Percentiles rank a stretch among this genome's conserved stretches.
These are phyloP conservation scores for Acacia crassicarpa DNA, from an alignment of 306 rosid genomes.

Conservation along the genomic window DNA sequence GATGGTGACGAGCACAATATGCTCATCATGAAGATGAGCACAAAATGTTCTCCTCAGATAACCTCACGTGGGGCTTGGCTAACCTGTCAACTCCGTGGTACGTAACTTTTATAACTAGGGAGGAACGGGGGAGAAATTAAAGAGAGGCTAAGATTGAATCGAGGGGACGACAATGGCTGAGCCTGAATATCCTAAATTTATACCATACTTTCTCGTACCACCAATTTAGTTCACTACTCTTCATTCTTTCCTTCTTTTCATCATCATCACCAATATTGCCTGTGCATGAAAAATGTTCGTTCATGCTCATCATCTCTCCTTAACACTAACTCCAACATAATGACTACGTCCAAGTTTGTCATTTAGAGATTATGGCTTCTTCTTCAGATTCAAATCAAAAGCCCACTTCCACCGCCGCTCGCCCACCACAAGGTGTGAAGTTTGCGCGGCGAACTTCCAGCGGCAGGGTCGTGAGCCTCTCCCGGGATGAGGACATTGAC, in stretches of 20 bases:
- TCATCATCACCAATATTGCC: background rate
- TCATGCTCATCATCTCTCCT: background rate
- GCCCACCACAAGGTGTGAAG: slow-evolving; percentile 53
- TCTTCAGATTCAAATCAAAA: slow-evolving; percentile 54
- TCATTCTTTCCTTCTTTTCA: background rate
- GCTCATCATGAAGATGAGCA: too few relatives aligned
- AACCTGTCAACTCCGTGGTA: background rate
- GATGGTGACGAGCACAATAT: too few relatives aligned
- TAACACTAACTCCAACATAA: background rate
- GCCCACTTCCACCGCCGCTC: slow-evolving; percentile 15
- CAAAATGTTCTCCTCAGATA: too few relatives aligned
- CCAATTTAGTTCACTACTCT: slow-evolving; percentile 27
- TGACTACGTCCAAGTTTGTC: background rate
- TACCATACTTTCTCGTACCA: slow-evolving; percentile 33
- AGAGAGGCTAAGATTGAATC: slow-evolving; percentile 53
- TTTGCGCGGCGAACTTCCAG: slow-evolving; percentile 63
- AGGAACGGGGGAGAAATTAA: slow-evolving; percentile 5
- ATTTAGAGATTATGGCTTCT: slow-evolving; percentile 12
- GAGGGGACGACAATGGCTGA: slow-evolving; percentile 33
- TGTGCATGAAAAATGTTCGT: background rate
- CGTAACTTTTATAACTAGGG: background rate
- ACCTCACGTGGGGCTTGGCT: too few relatives aligned
- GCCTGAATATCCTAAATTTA: slow-evolving; percentile 23
- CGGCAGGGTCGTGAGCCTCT: slow-evolving; percentile 60
- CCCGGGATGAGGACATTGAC: slow-evolving; percentile 70